Percentiles rank a stretch among this genome's conserved stretches.
phyloP scores from a whole-genome alignment of 257 asterid species.

The Salvia miltiorrhiza region DNA sequence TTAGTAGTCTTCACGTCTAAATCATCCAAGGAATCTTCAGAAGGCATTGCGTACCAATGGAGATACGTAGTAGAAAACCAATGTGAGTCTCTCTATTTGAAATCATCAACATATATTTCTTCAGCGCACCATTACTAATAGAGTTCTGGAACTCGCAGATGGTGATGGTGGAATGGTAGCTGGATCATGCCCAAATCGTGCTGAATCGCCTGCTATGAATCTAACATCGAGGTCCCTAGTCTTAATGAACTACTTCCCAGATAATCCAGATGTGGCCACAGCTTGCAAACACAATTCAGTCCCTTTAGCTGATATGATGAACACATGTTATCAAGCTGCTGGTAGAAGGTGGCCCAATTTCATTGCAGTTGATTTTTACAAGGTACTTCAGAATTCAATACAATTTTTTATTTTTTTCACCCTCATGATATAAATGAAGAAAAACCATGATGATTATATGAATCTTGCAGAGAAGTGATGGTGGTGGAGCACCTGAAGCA shows the following conservation, averaged over 20 bases:
- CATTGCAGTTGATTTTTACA: conserved; percentile 85
- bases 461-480: conserved; percentile 83
- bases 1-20: conserved; percentile 87
- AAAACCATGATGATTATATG: background rate
- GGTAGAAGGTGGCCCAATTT: conserved; percentile 92
- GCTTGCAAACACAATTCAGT: conserved; percentile 87
- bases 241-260: conserved; percentile 79
- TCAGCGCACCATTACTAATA: background rate
- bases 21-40: conserved; percentile 69
- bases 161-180: conserved; percentile 77
- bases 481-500: conserved; percentile 89
- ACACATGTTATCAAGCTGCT: conserved; percentile 67
- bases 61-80: conserved; percentile 84
- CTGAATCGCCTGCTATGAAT: conserved; percentile 73
- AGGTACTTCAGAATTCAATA: conserved; percentile 36
- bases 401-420: too few relatives aligned
- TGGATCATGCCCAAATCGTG: conserved; percentile 84
- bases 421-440: background rate
- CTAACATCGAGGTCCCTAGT: conserved; percentile 70
- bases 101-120: background rate
- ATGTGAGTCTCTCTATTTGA: conserved; percentile 42
- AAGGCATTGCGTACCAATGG: conserved; percentile 91
- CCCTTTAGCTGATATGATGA: conserved; percentile 70
- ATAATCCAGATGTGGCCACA: conserved; percentile 59
- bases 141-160: conserved; percentile 47